Conservation (phyloP, 257 asterid species). For the Solanum phureja region DNA sequence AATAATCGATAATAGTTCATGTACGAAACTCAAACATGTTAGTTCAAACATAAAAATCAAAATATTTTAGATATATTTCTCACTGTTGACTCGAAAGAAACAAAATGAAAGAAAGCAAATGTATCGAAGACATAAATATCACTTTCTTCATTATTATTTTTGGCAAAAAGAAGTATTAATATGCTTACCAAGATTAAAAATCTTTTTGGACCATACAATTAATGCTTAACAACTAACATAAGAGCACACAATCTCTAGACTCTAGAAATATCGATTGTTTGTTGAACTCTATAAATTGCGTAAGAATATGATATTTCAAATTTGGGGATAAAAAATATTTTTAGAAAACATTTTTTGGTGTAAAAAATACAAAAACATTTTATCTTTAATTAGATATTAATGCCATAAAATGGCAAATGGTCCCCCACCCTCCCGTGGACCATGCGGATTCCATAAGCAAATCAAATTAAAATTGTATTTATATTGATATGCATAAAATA, state of each 20-base stretch:
- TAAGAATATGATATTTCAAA: background rate
- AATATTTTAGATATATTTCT: no score
- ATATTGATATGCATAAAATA: background rate
- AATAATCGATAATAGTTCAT: no score
- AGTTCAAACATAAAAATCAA: no score
- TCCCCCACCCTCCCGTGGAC: background rate
- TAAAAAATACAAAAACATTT: background rate
- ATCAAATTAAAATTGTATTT: background rate
- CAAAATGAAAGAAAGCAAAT: background rate
- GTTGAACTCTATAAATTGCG: background rate
- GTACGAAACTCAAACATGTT: no score
- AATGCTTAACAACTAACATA: background rate
- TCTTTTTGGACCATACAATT: background rate
- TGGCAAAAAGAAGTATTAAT: background rate
- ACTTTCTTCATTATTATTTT: background rate
- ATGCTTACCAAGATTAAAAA: background rate
- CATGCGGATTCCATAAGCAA: background rate
- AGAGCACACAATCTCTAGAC: background rate
- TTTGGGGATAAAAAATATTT: background rate
- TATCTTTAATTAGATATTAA: background rate
- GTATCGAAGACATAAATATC: background rate
- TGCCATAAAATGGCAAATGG: background rate
- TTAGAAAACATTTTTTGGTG: background rate
- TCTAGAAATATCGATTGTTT: background rate
- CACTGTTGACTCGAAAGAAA: fast-evolving